These are phyloP conservation scores for Sporisorium sorghi DNA, from an alignment of 1,284 basidiomycete species.

Conservation along the genomic window DNA sequence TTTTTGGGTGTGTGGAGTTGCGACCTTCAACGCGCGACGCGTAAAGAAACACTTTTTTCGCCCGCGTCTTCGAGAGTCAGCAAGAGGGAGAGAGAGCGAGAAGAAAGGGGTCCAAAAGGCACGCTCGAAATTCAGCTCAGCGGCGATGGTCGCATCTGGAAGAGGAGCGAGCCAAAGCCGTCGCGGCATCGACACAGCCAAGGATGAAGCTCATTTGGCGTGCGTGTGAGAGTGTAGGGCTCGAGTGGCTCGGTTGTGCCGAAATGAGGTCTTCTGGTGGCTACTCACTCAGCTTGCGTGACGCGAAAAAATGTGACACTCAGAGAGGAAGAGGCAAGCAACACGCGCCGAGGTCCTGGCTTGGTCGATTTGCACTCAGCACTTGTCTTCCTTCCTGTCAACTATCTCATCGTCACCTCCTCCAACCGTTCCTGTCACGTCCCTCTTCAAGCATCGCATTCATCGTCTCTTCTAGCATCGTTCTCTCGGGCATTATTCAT, in stretches of 20 bases:
- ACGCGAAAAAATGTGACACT: conserved; percentile 36
- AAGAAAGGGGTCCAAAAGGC: conserved; percentile 13
- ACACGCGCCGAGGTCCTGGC: conserved; percentile 13
- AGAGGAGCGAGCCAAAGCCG: background rate
- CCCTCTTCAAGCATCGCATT: background rate
- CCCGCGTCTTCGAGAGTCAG: background rate
- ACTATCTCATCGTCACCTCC: conserved; percentile 1
- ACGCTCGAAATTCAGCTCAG: conserved; percentile 3
- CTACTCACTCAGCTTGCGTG: conserved; percentile 10
- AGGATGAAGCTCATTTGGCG: background rate
- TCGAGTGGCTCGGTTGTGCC: background rate
- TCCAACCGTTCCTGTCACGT: background rate
- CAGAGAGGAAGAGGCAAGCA: background rate
- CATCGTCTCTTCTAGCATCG: background rate
- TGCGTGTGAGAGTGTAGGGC: background rate
- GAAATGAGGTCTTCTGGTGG: conserved; percentile 6
- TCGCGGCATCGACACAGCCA: too few relatives aligned
- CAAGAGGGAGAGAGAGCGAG: background rate
- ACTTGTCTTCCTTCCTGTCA: background rate
- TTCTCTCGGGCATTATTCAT: too few relatives aligned
- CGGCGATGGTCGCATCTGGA: too few relatives aligned
- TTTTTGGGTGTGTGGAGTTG: background rate
- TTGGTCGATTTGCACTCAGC: background rate
- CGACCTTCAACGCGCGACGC: conserved; percentile 25
- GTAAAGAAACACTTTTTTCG: conserved; percentile 20